Base-by-base conservation (phyloP, 1,139 yeast species). In the Yamadazyma triangularis region DNA sequence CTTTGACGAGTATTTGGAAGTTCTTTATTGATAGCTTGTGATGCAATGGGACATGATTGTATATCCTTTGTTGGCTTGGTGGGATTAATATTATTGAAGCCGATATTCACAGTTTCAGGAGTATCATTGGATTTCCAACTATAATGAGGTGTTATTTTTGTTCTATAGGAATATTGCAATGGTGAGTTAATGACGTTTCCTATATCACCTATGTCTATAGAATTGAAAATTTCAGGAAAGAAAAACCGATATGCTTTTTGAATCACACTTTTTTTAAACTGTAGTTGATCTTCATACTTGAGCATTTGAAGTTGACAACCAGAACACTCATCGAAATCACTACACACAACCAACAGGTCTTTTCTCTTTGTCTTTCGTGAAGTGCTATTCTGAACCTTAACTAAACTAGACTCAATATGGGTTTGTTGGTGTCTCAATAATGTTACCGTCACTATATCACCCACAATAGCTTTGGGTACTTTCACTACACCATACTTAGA, bases 71-170 rank as follows among this genome's bases (percentile, higher is more conserved):
- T 73, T 8, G 78, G 95, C 66, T 74, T 82, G 38, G 83, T 71
- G 7, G 95, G 45, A 19, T 51, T 38, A 1, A 55, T 50, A 34
- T 58, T 44, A 18, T 64, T 51, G 30, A 64, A 60, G 3, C 73
- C 73, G 15, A 67, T 50, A 1, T 40, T 39, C 15, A 44, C 29
- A 7, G 29, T 21, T 2, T 29, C 28, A 3, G 13, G 23, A 8
- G 25, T 14, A 13, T 12, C 18, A 8, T 8, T 5, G 4, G 19
- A 26, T 13, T 18, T 31, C 31, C 86, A 66, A 47, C 85, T 89
- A 57, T 88, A 91, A 61, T 91, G 98, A 3, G 98, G 98, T 0
- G 98, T 91, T 28, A 91, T 67, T 50, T 91, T 91, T 0, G 98
- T 91, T 51, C 98, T 69, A 58, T 91, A 91, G 25, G 70, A 65